phyloP scores from a whole-genome alignment of 768 basidiomycete species.

The Mycena olivaceomarginata region DNA sequence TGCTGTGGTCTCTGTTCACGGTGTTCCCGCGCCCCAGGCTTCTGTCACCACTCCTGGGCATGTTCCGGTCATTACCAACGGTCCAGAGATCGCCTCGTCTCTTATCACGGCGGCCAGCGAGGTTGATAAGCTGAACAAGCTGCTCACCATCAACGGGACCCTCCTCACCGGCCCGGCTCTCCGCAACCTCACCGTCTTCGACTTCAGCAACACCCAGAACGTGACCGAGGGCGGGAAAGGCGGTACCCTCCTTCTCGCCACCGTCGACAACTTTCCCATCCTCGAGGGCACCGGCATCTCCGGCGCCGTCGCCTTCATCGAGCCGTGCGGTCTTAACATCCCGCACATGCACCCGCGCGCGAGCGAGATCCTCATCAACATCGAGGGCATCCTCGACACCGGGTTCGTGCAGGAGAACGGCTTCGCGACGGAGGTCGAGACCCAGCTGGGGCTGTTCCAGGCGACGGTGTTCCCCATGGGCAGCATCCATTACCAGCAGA shows the following conservation, averaged over 20 bases:
- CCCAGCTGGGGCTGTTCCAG: slow-evolving; percentile 31
- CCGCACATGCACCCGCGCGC: slow-evolving; percentile 36
- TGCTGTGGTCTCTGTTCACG: no score
- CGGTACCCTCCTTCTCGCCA: slow-evolving; percentile 41
- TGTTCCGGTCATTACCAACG: no score
- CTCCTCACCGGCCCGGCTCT: slow-evolving; percentile 29
- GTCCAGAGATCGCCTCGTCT: no score
- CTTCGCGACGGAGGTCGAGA: slow-evolving; percentile 30
- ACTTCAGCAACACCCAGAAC: slow-evolving; percentile 28
- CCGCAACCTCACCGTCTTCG: slow-evolving; percentile 12
- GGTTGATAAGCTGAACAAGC: slow-evolving; percentile 16
- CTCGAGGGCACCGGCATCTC: slow-evolving; percentile 22
- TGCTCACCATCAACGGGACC: slow-evolving; percentile 48
- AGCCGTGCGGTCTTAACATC: slow-evolving; percentile 47
- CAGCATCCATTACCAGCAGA: slow-evolving; percentile 1
- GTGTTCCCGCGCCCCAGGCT: no score
- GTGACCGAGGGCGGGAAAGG: slow-evolving; percentile 13
- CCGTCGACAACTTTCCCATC: slow-evolving; percentile 43
- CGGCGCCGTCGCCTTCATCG: slow-evolving; percentile 23
- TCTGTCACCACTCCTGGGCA: no score
- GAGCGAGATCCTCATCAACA: slow-evolving; percentile 1
- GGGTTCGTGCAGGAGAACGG: slow-evolving; percentile 11
- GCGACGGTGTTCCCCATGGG: slow-evolving; percentile 17
- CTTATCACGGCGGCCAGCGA: no score
- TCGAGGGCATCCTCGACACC: background rate